Percentiles rank a stretch among this genome's conserved stretches.
Conservation (phyloP, 768 basidiomycete species). For the Botryobasidium botryosum region DNA sequence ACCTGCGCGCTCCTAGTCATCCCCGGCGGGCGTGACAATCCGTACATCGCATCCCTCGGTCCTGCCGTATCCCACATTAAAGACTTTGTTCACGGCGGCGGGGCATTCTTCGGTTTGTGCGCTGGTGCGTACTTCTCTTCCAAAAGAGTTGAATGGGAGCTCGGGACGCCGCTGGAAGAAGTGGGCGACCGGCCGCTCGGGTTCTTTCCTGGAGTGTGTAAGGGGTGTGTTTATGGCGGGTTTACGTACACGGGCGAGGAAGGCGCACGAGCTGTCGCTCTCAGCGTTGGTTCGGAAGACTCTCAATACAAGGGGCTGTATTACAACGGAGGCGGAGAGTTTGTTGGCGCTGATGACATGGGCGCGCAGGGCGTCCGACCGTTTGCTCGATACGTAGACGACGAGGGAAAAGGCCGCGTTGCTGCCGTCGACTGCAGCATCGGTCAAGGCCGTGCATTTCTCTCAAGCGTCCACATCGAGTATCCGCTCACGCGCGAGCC, state of each 20-base stretch:
- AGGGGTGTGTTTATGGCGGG: slow-evolving; percentile 26
- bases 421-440: slow-evolving; percentile 26
- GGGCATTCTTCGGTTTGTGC: slow-evolving; percentile 51
- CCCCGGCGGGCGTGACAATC: slow-evolving; percentile 36
- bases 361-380: slow-evolving; percentile 14
- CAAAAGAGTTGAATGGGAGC: slow-evolving; percentile 24
- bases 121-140: slow-evolving; percentile 39
- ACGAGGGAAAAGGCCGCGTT: slow-evolving; percentile 14
- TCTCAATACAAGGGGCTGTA: slow-evolving; percentile 20
- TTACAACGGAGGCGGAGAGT: slow-evolving; percentile 30
- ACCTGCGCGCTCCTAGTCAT: slow-evolving; percentile 68
- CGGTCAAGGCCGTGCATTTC: slow-evolving; percentile 31
- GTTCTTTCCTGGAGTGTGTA: slow-evolving; percentile 27
- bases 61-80: slow-evolving; percentile 31
- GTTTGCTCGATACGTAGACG: slow-evolving; percentile 24
- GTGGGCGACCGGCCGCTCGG: slow-evolving; percentile 24
- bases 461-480: slow-evolving; percentile 46
- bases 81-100: slow-evolving; percentile 48
- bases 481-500: slow-evolving; percentile 30
- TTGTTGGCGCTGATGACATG: slow-evolving; percentile 16
- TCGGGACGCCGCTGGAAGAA: slow-evolving; percentile 23
- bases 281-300: slow-evolving; percentile 15
- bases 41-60: slow-evolving; percentile 23
- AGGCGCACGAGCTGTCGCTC: slow-evolving; percentile 23
- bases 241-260: slow-evolving; percentile 28